Percentiles rank a stretch among this genome's conserved stretches.
These are phyloP conservation scores for Eurotiales sp. DNA, from an alignment of 2,329 filamentous ascomycete species.

Conservation along the genomic window DNA sequence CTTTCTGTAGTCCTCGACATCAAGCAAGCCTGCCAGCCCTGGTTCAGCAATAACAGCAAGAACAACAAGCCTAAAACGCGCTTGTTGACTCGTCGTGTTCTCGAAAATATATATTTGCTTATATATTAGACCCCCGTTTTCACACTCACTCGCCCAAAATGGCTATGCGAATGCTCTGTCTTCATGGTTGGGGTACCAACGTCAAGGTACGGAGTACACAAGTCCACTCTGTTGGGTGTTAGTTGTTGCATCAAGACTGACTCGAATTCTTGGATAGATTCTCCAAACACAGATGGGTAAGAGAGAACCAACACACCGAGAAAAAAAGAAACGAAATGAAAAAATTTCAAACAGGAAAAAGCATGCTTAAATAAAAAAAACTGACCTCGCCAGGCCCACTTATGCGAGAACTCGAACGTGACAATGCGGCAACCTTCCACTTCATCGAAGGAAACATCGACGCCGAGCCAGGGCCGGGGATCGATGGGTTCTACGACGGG, in stretches of 20 bases:
- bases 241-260: constrained; percentile 4
- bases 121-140: too few relatives aligned
- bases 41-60: too few relatives aligned
- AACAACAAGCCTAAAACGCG: too few relatives aligned
- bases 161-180: constrained; percentile 30
- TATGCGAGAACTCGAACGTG: constrained; percentile 24
- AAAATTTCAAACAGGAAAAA: too few relatives aligned
- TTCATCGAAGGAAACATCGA: constrained; percentile 30
- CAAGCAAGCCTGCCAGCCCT: too few relatives aligned
- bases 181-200: constrained; percentile 34
- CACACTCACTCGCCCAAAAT: too few relatives aligned
- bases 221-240: too few relatives aligned
- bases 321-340: too few relatives aligned
- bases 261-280: constrained; percentile 23
- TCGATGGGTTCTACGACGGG: constrained; percentile 27
- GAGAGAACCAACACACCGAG: constrained; percentile 9
- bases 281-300: constrained; percentile 27
- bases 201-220: too few relatives aligned
- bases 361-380: not conserved
- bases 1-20: too few relatives aligned
- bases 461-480: constrained; percentile 25
- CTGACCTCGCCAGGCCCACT: constrained; percentile 19
- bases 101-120: too few relatives aligned
- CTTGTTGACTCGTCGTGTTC: too few relatives aligned
- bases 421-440: constrained; percentile 28